Evolutionary conservation across 768 basidiomycete genomes (phyloP).

Genomic region (Rhodocollybia butyracea): DNA sequence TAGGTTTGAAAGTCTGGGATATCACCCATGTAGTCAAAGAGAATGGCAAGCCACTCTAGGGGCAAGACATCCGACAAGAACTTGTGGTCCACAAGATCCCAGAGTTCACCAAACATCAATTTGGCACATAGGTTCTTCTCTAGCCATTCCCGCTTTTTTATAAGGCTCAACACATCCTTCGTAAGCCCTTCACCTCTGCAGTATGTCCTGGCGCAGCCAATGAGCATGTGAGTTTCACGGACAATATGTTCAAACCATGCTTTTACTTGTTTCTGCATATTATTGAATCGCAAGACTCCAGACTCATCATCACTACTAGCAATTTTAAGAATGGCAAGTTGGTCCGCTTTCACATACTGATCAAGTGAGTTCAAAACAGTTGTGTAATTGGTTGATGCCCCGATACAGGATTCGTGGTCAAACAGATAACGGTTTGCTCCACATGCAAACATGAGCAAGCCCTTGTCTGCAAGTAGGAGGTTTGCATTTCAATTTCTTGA

Average conservation of each 20-base stretch:
- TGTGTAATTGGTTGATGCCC: conserved; percentile 14
- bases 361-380: conserved; percentile 14
- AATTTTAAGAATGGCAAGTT: conserved; percentile 1
- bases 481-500: not conserved
- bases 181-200: conserved; percentile 14
- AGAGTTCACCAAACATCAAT: conserved; percentile 20
- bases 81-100: conserved; percentile 18
- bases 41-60: conserved; percentile 23
- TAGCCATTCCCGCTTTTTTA: conserved; percentile 13
- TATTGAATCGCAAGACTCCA: conserved; percentile 23
- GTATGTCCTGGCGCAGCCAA: conserved; percentile 16
- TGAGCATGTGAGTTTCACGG: conserved; percentile 20
- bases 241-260: conserved; percentile 25
- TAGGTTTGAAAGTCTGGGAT: conserved; percentile 7
- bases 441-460: not conserved
- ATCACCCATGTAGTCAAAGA: conserved; percentile 21
- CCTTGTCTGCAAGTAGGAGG: not conserved
- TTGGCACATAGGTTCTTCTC: conserved; percentile 5
- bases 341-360: conserved; percentile 20
- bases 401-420: conserved; percentile 12
- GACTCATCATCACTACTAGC: conserved; percentile 12
- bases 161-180: conserved; percentile 16
- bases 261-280: conserved; percentile 24
- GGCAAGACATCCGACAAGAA: conserved; percentile 21
- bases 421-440: conserved; percentile 1